phyloP scores from a whole-genome alignment of 148 eudicot species.

The Diospyros kaki region DNA sequence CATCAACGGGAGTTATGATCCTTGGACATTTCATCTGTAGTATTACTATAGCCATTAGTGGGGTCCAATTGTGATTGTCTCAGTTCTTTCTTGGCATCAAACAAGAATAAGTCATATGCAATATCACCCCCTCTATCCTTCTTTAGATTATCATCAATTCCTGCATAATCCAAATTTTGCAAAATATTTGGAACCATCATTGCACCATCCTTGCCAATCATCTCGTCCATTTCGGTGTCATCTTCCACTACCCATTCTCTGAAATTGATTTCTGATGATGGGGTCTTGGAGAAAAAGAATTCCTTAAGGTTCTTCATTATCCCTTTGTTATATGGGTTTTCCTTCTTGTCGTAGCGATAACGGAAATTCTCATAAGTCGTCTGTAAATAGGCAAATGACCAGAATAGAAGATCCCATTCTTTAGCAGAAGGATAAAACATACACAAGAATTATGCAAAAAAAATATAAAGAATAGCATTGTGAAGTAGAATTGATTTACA shows the following conservation, averaged over 20 bases:
- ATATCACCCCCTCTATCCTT: slow-evolving; percentile 14
- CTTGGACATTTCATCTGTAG: slow-evolving; percentile 12
- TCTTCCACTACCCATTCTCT: slow-evolving; percentile 44
- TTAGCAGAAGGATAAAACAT: background rate
- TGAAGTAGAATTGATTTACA: background rate
- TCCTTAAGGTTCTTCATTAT: slow-evolving; percentile 38
- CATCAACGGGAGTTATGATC: slow-evolving; percentile 16
- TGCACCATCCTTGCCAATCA: slow-evolving; percentile 24
- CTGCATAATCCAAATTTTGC: slow-evolving; percentile 31
- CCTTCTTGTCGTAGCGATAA: slow-evolving; percentile 58
- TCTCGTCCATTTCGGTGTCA: slow-evolving; percentile 33
- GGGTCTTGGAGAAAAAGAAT: slow-evolving; percentile 36
- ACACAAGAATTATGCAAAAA: background rate
- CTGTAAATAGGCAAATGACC: slow-evolving; percentile 27
- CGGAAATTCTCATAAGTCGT: slow-evolving; percentile 74
- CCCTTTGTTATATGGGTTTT: slow-evolving; percentile 55
- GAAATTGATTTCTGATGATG: slow-evolving; percentile 40
- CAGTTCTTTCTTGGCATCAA: slow-evolving; percentile 15
- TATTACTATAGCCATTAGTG: slow-evolving; percentile 8
- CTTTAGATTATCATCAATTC: slow-evolving; percentile 28
- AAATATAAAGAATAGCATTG: background rate
- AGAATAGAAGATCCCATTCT: background rate
- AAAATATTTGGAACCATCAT: slow-evolving; percentile 24
- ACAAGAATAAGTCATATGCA: slow-evolving; percentile 17
- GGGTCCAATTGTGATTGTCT: slow-evolving; percentile 3